Conservation (phyloP, 331 rosid genomes). For the Ulmus americana region DNA sequence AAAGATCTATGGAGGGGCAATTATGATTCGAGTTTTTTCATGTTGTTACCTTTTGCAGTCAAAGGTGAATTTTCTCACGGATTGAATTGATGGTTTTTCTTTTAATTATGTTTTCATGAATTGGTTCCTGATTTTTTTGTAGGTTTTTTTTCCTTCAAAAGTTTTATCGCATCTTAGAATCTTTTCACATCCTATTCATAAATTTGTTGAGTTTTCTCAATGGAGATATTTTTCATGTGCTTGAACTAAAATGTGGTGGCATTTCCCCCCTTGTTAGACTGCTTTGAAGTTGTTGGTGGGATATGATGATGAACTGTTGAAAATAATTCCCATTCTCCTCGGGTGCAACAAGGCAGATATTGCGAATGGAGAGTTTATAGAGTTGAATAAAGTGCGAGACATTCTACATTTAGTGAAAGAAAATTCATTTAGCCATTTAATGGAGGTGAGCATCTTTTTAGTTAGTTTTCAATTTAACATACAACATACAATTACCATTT, state of each 20-base stretch:
- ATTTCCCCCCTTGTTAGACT: constrained; percentile 47
- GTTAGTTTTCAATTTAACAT: constrained; percentile 1
- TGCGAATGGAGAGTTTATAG: constrained; percentile 40
- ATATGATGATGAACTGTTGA: constrained; percentile 54
- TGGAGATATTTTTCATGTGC: not conserved
- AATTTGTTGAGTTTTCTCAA: not conserved
- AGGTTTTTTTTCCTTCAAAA: not conserved
- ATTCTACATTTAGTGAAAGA: constrained; percentile 55
- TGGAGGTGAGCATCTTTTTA: constrained; percentile 62
- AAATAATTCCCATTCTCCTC: constrained; percentile 56
- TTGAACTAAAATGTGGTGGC: constrained; percentile 9
- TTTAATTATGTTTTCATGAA: not conserved
- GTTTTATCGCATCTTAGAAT: not conserved
- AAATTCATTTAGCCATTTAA: constrained; percentile 70
- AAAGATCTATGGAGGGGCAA: too few species aligned
- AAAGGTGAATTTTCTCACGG: not conserved
- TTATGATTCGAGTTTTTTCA: not conserved
- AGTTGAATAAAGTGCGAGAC: constrained; percentile 23
- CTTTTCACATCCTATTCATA: not conserved
- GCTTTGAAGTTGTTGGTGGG: constrained; percentile 66
- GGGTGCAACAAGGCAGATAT: constrained; percentile 50
- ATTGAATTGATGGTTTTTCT: constrained; percentile 2
- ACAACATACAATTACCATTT: constrained; percentile 1
- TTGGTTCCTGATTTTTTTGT: not conserved
- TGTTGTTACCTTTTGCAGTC: not conserved